Base-by-base conservation (phyloP, 208 protist species). In the Spongospora subterranea region DNA sequence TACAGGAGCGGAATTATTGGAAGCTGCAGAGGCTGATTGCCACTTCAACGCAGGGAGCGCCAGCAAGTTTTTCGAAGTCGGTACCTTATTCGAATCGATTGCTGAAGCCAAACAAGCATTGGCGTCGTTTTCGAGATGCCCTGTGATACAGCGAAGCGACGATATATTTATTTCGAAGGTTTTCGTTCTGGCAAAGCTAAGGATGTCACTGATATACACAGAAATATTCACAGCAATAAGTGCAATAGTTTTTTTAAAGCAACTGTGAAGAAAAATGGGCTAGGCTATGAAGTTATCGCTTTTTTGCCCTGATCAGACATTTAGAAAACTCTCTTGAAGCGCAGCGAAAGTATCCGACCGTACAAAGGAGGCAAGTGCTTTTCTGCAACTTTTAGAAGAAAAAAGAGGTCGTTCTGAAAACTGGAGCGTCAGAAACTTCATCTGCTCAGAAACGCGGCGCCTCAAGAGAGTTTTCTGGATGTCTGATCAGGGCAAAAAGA, bases 341-440 rank as follows among this genome's bases (percentile, higher is more conserved):
- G 24, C 50, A 60, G 13, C 6, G 50, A 60, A 60, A 60, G 50
- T 24, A 60, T 60, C 50, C 50, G 50, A 60, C 50, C 50, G 50
- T 60, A 60, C 50, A 60, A 60, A 60, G 50, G 50, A 60, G 50
- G 50, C 50, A 60, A 24, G 50, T 24, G 24, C 24, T 60, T 60
- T 60, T 60, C 50, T 60, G 50, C 50, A 60, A 60, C 50, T 60
- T 60, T 24, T 60, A 60, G 50, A 60, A 60, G 50, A 60, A 60
- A 60, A 60, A 60, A 60, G 50, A 60, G 24, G 24, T 24, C 6
- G 6, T 29, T 6, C 13, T 29, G n/a, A n/a, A n/a, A 60, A 60
- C 50, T 60, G 50, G 50, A 60, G 50, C 50, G 50, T 60, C 50
- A 60, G 50, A 24, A 60, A 24, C 50, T 60, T 60, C 6, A 60